These are phyloP conservation scores for Alternaria burnsii DNA, from an alignment of 2,329 filamentous ascomycete genomes.

Conservation along the genomic window DNA sequence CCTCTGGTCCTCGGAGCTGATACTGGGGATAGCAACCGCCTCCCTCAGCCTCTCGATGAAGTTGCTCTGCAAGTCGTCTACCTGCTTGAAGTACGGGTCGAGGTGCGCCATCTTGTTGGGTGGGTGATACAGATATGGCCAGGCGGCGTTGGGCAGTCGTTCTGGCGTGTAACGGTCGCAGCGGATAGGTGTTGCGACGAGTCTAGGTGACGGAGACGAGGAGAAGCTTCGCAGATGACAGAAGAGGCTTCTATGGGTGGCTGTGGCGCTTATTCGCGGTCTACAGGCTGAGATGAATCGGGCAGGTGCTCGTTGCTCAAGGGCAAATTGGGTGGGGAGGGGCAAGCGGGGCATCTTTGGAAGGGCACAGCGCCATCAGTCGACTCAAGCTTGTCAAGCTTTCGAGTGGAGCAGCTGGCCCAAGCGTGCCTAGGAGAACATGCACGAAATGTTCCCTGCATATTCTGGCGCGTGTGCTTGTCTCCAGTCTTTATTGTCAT, in stretches of 20 bases:
- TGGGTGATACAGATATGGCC: constrained; percentile 59
- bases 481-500: not conserved
- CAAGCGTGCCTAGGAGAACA: not conserved
- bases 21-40: constrained; percentile 94
- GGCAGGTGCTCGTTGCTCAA: constrained; percentile 37
- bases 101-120: constrained; percentile 81
- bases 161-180: constrained; percentile 29
- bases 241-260: constrained; percentile 3
- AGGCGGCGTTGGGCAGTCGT: constrained; percentile 40
- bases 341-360: constrained; percentile 32
- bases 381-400: constrained; percentile 18
- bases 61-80: constrained; percentile 77
- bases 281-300: constrained; percentile 35
- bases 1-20: constrained; percentile 89
- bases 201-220: constrained; percentile 17
- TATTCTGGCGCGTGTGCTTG: not conserved
- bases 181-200: constrained; percentile 17
- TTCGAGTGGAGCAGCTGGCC: constrained; percentile 8
- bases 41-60: constrained; percentile 91
- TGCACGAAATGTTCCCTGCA: constrained; percentile 9
- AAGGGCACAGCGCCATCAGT: constrained; percentile 1
- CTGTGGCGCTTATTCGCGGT: constrained; percentile 44
- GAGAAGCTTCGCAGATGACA: constrained; percentile 21
- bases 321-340: constrained; percentile 24
- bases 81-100: constrained; percentile 91